phyloP scores from a whole-genome alignment of 352 stramenopile species.

The Globisporangium splendens region DNA sequence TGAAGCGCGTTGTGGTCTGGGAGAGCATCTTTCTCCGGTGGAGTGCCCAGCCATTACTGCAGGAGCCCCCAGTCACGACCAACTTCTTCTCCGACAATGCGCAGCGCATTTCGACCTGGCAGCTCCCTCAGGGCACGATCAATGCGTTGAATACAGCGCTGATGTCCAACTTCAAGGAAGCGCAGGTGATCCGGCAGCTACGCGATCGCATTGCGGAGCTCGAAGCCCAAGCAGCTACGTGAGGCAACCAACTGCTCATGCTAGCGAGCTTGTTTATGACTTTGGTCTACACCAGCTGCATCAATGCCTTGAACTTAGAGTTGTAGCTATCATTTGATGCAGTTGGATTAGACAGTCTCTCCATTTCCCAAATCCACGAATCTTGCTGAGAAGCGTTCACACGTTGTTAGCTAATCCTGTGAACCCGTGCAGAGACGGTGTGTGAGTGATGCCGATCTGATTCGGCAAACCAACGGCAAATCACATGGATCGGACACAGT shows the following conservation, averaged over 20 bases:
- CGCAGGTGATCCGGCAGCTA: slow-evolving; percentile 37
- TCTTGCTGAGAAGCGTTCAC: not conserved
- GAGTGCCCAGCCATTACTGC: slow-evolving; percentile 58
- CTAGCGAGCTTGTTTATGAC: not conserved
- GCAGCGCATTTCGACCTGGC: slow-evolving; percentile 57
- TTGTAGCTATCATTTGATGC: too few relatives aligned
- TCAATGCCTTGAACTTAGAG: too few relatives aligned
- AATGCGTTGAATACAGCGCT: slow-evolving; percentile 48
- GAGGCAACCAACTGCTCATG: not conserved
- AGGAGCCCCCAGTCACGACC: slow-evolving; percentile 27
- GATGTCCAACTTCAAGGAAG: slow-evolving; percentile 38
- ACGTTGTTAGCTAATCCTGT: slow-evolving; percentile 3
- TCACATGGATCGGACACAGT: not conserved
- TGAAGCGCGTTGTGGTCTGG: slow-evolving; percentile 69
- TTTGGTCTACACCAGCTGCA: not conserved
- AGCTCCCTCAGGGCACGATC: slow-evolving; percentile 46
- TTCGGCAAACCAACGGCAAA: not conserved
- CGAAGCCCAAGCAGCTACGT: slow-evolving; percentile 20
- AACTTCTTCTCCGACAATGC: slow-evolving; percentile 63
- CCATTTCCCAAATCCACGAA: not conserved
- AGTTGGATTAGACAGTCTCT: not conserved
- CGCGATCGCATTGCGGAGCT: slow-evolving; percentile 30
- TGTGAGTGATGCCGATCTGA: slow-evolving; percentile 1
- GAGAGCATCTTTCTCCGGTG: slow-evolving; percentile 72
- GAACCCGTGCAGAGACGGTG: not conserved